Conservation (phyloP, 768 basidiomycete species). For the Lactarius pseudohatsudake region DNA sequence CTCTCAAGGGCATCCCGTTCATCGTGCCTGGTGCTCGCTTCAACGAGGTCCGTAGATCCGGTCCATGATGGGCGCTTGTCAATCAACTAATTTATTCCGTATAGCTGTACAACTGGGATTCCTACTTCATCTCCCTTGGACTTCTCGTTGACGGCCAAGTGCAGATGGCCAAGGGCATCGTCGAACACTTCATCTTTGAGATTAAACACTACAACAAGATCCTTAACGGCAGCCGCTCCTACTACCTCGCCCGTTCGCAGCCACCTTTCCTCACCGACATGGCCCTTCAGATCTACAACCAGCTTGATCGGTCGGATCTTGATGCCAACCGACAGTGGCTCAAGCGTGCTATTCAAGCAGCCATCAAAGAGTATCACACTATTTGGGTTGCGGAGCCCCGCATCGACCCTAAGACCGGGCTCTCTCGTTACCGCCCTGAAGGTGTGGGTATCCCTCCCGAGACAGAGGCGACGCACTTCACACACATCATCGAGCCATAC, state of each 20-base stretch:
- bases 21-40: slow-evolving; percentile 95
- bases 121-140: slow-evolving; percentile 91
- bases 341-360: slow-evolving; percentile 93
- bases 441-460: slow-evolving; percentile 97
- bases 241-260: slow-evolving; percentile 94
- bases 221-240: slow-evolving; percentile 92
- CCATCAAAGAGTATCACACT: slow-evolving; percentile 98
- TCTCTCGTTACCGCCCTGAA: slow-evolving; percentile 91
- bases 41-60: slow-evolving; percentile 66
- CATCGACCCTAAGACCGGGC: slow-evolving; percentile 90
- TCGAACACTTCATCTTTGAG: slow-evolving; percentile 99
- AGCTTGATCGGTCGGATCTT: slow-evolving; percentile 82
- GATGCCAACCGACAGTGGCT: slow-evolving; percentile 87
- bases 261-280: slow-evolving; percentile 99
- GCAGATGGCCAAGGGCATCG: slow-evolving; percentile 94
- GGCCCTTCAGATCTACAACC: slow-evolving; percentile 97
- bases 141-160: slow-evolving; percentile 94
- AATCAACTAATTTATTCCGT: neutral
- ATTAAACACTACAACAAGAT: slow-evolving; percentile 98
- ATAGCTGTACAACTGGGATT: slow-evolving; percentile 93
- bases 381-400: slow-evolving; percentile 96
- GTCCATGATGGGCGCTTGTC: neutral
- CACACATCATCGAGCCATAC: slow-evolving; percentile 93
- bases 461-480: slow-evolving; percentile 98
- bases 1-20: slow-evolving; percentile 92